phyloP scores from a whole-genome alignment of 768 basidiomycete genomes.

The Paxillus rubicundulus region DNA sequence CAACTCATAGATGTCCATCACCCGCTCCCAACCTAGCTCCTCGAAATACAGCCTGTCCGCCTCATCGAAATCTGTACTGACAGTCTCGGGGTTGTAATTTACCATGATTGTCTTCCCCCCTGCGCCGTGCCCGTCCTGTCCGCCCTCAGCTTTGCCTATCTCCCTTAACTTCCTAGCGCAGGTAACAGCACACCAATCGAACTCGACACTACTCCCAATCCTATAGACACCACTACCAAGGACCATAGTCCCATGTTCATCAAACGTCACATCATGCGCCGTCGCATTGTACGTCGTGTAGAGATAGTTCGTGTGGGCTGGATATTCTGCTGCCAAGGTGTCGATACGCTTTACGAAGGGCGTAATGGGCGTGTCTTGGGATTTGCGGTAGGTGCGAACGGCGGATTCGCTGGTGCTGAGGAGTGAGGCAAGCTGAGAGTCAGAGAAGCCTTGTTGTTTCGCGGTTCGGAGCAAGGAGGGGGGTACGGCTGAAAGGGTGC shows the following conservation, averaged over 20 bases:
- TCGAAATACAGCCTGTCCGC: constrained; percentile 99
- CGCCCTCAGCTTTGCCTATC: constrained; percentile 52
- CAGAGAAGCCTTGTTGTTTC: constrained; percentile 95
- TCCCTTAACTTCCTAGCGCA: constrained; percentile 90
- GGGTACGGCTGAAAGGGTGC: constrained; percentile 66
- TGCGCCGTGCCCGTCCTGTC: constrained; percentile 13
- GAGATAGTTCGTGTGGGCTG: constrained; percentile 97
- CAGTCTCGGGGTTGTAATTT: constrained; percentile 99
- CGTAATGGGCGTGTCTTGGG: constrained; percentile 65
- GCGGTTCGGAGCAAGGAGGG: constrained; percentile 79
- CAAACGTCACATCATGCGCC: constrained; percentile 91
- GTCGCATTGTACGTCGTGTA: constrained; percentile 99
- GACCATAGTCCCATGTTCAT: constrained; percentile 99
- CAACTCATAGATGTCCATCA: constrained; percentile 99
- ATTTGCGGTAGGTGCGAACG: constrained; percentile 85
- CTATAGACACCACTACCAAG: constrained; percentile 97
- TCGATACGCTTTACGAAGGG: constrained; percentile 99
- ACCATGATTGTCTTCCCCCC: constrained; percentile 92
- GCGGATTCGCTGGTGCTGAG: constrained; percentile 67
- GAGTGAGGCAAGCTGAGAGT: constrained; percentile 86
- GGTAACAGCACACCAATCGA: constrained; percentile 99
- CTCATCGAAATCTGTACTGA: constrained; percentile 99
- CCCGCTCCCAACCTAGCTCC: constrained; percentile 94
- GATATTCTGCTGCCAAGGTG: constrained; percentile 97
- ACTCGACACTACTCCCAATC: constrained; percentile 97